These are phyloP conservation scores for Aspergillus caelatus DNA, from an alignment of 2,329 filamentous ascomycete species.

Conservation along the genomic window DNA sequence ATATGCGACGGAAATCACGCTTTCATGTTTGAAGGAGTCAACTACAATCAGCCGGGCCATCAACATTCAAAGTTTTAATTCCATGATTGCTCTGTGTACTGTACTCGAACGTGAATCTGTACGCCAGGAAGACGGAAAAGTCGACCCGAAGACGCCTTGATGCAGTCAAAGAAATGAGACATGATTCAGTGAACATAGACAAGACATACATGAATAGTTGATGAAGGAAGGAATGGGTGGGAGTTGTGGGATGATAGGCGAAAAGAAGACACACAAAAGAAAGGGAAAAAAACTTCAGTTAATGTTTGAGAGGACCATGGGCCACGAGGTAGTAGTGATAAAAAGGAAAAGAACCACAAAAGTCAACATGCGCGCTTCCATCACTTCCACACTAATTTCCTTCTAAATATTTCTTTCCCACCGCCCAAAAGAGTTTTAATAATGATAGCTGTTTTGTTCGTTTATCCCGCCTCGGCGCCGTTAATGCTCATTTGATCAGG, in stretches of 20 bases:
- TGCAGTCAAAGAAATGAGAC: conserved; percentile 19
- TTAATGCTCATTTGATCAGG: conserved; percentile 40
- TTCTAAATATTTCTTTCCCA: conserved; percentile 6
- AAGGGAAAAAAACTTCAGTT: conserved; percentile 1
- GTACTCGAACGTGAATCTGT: conserved; percentile 17
- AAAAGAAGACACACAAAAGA: conserved; percentile 1
- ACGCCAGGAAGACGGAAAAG: conserved; percentile 16
- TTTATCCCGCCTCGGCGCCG: conserved; percentile 28
- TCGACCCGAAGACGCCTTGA: conserved; percentile 24
- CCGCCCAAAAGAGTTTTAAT: conserved; percentile 12
- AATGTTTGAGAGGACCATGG: conserved; percentile 5
- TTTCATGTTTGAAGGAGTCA: not conserved
- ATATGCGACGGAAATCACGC: not conserved
- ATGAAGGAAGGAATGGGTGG: not conserved
- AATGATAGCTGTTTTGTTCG: not conserved
- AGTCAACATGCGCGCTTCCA: conserved; percentile 1
- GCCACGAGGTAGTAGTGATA: conserved; percentile 6
- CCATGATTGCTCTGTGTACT: conserved; percentile 14
- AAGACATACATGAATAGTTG: conserved; percentile 10
- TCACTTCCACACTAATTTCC: conserved; percentile 3
- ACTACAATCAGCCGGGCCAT: not conserved
- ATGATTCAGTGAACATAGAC: conserved; percentile 6
- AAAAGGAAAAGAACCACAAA: conserved; percentile 13
- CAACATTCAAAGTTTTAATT: conserved; percentile 3
- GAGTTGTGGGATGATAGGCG: not conserved